Evolutionary conservation across 208 protist genomes (phyloP).

Genomic region (Leishmania tropica): DNA sequence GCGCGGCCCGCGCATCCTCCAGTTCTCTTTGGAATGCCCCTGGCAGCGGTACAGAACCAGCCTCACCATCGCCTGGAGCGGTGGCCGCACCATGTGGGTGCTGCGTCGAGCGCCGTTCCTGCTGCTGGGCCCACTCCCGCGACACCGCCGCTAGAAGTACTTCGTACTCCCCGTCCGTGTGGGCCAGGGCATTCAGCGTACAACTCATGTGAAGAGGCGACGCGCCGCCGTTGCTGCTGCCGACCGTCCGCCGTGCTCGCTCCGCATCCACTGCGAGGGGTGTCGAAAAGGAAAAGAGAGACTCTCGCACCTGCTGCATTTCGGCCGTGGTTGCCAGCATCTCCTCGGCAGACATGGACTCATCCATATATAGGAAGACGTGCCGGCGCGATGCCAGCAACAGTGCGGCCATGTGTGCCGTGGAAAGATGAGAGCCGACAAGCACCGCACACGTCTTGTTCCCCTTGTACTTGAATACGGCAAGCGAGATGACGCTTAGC

Average conservation of each 20-base stretch:
- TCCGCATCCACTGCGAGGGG: slow-evolving; percentile 10
- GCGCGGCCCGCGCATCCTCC: slow-evolving; percentile 19
- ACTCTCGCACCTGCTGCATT: slow-evolving; percentile 34
- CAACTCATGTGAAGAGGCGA: slow-evolving; percentile 15
- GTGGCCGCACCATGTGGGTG: neutral
- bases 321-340: slow-evolving; percentile 30
- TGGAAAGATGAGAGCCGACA: slow-evolving; percentile 32
- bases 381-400: slow-evolving; percentile 31
- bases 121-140: slow-evolving; percentile 7
- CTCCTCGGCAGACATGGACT: slow-evolving; percentile 29
- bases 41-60: neutral
- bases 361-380: slow-evolving; percentile 46
- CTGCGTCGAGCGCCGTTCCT: neutral
- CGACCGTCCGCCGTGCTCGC: neutral
- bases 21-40: neutral
- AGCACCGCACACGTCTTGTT: slow-evolving; percentile 32
- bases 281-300: slow-evolving; percentile 17
- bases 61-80: neutral
- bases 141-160: slow-evolving; percentile 18
- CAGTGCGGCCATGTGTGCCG: slow-evolving; percentile 46
- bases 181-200: slow-evolving; percentile 35
- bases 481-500: slow-evolving; percentile 38
- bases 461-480: slow-evolving; percentile 36
- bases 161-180: slow-evolving; percentile 33
- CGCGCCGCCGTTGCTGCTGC: neutral